Evolutionary conservation across 2,329 filamentous ascomycete species (phyloP), one percentile per base, ranked within the genome.

Genomic region (Daldinia eschscholtzii): DNA sequence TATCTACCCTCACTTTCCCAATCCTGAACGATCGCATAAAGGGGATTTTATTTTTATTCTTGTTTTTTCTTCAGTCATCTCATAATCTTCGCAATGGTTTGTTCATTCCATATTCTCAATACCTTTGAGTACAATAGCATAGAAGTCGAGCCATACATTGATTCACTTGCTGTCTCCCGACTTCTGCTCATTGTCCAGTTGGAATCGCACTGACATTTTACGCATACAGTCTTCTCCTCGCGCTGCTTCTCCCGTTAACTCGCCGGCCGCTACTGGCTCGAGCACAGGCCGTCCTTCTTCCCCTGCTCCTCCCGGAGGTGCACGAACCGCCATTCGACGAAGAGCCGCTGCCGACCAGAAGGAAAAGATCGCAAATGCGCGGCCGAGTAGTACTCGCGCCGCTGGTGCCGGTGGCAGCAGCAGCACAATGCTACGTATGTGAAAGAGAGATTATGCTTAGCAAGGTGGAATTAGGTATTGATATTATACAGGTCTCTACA

Each of bases 341-440:
- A 93, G 96, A 80, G 95, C 96, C 48, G 96, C 96, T 33, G 95
- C 95, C 77, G 96, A 98, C 81, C 93, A 97, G 85, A 97, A 97
- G 83, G 96, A 98, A 84, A 96, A 97, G 84, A 89, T 95, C 76
- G 94, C 95, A 78, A 99, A 97, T 91, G 92, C 89, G 73, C 88
- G 96, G 75, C 96, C 96, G 57, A 93, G 91, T 81, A 97, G 93
- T 85, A 99, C 96, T 74, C 89, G 96, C 77, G 91, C 95, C 42
- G 96, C 96, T 37, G 96, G 96, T 76, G 96, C 96, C 18, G 96
- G 96, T 74, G 96, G 96, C 73, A 98, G 94, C 80, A 97, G 92
- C 82, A 97, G 93, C 85, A 99, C 96, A 60, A 99, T 99, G 96
- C 87, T 99, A 85, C 95, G 94, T 93, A 91, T 74, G 92, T 89